phyloP scores from a whole-genome alignment of 2,329 filamentous ascomycete species.

The Parafenestella ontariensis region DNA sequence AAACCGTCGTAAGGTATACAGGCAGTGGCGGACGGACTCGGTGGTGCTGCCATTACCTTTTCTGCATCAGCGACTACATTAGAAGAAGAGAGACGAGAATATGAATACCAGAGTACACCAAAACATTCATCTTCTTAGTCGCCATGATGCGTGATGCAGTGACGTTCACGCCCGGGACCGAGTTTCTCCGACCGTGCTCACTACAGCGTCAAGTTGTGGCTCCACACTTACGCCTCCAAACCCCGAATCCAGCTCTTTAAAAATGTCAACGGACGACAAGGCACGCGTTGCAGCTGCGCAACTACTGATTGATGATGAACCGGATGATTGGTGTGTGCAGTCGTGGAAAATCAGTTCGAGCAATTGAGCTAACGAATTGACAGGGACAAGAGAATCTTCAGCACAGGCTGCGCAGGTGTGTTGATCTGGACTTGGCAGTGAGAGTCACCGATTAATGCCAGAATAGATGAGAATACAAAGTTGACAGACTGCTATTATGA shows the following conservation, averaged over 20 bases:
- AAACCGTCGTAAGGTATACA: slow-evolving; percentile 84
- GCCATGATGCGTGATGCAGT: slow-evolving; percentile 59
- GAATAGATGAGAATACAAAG: slow-evolving; percentile 80
- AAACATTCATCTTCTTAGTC: slow-evolving; percentile 79
- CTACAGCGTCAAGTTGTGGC: slow-evolving; percentile 19
- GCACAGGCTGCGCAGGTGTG: slow-evolving; percentile 88
- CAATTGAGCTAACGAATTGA: slow-evolving; percentile 26
- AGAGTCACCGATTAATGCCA: background rate
- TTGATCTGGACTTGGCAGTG: background rate
- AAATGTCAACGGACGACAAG: slow-evolving; percentile 67
- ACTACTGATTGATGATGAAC: slow-evolving; percentile 77
- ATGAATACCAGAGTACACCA: slow-evolving; percentile 83
- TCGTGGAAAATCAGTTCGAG: slow-evolving; percentile 3
- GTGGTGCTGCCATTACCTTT: slow-evolving; percentile 83
- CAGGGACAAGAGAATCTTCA: slow-evolving; percentile 98
- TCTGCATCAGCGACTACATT: slow-evolving; percentile 7
- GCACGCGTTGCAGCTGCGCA: slow-evolving; percentile 42
- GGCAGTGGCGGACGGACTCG: slow-evolving; percentile 87
- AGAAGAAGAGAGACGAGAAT: too few species aligned
- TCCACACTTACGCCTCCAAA: too few species aligned
- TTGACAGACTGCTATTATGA: slow-evolving; percentile 96
- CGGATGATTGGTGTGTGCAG: slow-evolving; percentile 84
- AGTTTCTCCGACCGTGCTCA: slow-evolving; percentile 37
- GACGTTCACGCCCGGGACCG: slow-evolving; percentile 35
- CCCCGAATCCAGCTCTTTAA: slow-evolving; percentile 11